A percentile compares a stretch with the other conserved stretches of the same genome.
These are phyloP conservation scores for Salix viminalis DNA, from an alignment of 345 rosid species.

Conservation along the genomic window DNA sequence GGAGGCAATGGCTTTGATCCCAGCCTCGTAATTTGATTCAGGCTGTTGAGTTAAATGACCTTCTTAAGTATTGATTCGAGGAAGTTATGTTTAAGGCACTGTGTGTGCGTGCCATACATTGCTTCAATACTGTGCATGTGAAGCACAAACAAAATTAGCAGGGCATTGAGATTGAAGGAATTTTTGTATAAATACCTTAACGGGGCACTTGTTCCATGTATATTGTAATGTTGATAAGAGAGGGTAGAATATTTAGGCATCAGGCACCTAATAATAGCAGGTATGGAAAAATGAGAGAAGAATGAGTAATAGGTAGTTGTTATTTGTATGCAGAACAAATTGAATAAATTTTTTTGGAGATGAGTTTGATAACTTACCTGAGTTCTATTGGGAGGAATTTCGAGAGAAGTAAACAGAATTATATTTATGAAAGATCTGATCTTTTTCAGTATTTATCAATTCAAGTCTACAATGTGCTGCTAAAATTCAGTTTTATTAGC, in stretches of 20 bases:
- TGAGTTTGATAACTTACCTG: neutral
- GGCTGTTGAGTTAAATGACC: neutral
- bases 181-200: neutral
- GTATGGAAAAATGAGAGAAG: neutral
- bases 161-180: neutral
- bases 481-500: neutral
- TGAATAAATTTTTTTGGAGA: neutral
- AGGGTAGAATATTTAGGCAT: neutral
- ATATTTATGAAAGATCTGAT: neutral
- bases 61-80: neutral
- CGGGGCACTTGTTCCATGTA: neutral
- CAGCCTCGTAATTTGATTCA: neutral
- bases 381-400: neutral
- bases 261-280: neutral
- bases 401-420: neutral
- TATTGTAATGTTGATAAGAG: neutral
- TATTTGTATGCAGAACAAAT: neutral
- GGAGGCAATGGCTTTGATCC: neutral
- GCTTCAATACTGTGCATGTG: neutral
- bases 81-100: neutral
- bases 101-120: neutral
- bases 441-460: neutral
- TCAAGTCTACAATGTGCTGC: neutral
- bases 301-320: neutral
- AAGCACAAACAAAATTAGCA: neutral